A percentile compares a stretch with the other conserved stretches of the same genome.
phyloP scores from a whole-genome alignment of 2,329 filamentous ascomycete genomes.

The Beauveria scarabaeidicola region DNA sequence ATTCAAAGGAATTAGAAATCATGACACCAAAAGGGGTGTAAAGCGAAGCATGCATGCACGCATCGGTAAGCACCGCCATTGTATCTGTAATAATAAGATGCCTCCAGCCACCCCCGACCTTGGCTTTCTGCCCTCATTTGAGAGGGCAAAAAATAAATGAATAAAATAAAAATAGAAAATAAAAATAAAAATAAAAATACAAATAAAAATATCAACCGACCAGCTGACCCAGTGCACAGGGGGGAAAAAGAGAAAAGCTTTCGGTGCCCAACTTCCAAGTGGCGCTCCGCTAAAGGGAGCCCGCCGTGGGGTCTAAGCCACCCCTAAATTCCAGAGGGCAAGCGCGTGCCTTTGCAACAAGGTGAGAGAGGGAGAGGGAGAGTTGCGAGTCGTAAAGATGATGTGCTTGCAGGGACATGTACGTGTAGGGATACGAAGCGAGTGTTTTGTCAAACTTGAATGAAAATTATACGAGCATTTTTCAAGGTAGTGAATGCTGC shows the following conservation, averaged over 20 bases:
- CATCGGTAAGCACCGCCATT: not conserved
- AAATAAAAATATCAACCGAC: not conserved
- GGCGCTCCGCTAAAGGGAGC: not conserved
- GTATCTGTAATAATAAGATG: too few relatives aligned
- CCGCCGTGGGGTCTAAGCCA: slow-evolving; percentile 10
- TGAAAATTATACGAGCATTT: not conserved
- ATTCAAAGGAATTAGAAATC: not conserved
- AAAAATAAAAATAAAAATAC: not conserved
- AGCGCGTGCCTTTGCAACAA: too few relatives aligned
- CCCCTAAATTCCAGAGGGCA: not conserved
- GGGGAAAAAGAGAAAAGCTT: not conserved
- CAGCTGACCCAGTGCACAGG: slow-evolving; percentile 3
- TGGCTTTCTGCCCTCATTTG: not conserved
- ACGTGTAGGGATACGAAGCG: too few relatives aligned
- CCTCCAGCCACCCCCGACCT: not conserved
- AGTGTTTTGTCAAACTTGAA: not conserved
- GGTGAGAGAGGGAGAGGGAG: too few relatives aligned
- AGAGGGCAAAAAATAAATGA: not conserved
- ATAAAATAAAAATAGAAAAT: not conserved
- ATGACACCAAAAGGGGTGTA: not conserved
- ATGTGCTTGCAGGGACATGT: not conserved
- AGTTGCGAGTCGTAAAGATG: too few relatives aligned
- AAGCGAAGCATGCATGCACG: not conserved
- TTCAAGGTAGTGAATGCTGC: not conserved
- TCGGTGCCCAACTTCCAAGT: slow-evolving; percentile 9